Evolutionary conservation across 2,329 filamentous ascomycete species (phyloP).

Genomic region (Aspergillus persii): DNA sequence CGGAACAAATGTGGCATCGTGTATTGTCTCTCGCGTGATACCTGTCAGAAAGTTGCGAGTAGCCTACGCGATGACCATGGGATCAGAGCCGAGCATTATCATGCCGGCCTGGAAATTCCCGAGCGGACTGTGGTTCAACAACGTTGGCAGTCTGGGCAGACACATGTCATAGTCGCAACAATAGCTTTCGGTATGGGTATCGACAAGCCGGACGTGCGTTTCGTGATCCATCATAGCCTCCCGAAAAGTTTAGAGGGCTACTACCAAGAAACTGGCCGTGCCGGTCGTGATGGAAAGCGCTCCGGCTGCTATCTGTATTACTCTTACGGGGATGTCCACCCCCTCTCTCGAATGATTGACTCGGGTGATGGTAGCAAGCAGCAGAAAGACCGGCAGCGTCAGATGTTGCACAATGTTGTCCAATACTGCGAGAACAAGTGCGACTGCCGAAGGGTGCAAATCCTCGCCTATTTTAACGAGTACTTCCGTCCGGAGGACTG

Average conservation of each 20-base stretch:
- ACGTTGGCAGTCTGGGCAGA: conserved; percentile 74
- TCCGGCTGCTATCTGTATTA: conserved; percentile 93
- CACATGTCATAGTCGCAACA: conserved; percentile 92
- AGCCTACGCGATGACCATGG: conserved; percentile 60
- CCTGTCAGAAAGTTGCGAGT: conserved; percentile 75
- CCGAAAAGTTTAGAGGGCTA: conserved; percentile 97
- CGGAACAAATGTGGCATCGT: conserved; percentile 78
- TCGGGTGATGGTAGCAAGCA: conserved; percentile 72
- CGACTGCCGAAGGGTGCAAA: conserved; percentile 83
- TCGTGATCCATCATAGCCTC: conserved; percentile 88
- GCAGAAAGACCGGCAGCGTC: conserved; percentile 78
- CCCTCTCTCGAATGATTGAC: conserved; percentile 76
- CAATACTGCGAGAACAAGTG: conserved; percentile 86
- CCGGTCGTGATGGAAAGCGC: conserved; percentile 81
- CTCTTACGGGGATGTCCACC: conserved; percentile 70
- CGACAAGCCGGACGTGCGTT: conserved; percentile 93
- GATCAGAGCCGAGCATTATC: conserved; percentile 80
- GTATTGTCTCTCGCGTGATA: conserved; percentile 83
- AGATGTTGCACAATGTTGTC: conserved; percentile 81
- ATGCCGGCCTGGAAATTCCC: conserved; percentile 69
- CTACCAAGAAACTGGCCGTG: conserved; percentile 95
- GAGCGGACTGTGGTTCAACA: conserved; percentile 72
- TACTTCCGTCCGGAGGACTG: conserved; percentile 71
- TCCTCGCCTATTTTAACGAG: conserved; percentile 94
- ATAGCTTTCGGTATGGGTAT: conserved; percentile 99